phyloP scores from a whole-genome alignment of 2,329 filamentous ascomycete species.

The Epichloe bromicola region DNA sequence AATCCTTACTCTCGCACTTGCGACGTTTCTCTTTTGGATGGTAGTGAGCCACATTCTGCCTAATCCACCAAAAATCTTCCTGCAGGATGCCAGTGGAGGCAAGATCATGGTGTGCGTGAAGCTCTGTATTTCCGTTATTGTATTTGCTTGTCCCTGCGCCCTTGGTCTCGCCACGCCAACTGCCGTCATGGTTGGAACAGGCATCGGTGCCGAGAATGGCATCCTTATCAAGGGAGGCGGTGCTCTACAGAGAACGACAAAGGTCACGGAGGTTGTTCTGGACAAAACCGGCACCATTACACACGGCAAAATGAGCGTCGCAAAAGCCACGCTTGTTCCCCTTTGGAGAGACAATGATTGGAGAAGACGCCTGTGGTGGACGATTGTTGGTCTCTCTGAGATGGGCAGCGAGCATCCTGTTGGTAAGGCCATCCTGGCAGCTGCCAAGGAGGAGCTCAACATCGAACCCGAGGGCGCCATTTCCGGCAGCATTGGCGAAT shows the following conservation, averaged over 20 bases:
- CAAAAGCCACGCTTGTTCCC: constrained; percentile 51
- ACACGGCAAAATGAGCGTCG: constrained; percentile 88
- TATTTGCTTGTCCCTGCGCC: constrained; percentile 94
- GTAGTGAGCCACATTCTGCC: constrained; percentile 74
- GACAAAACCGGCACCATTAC: constrained; percentile 97
- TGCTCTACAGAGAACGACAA: constrained; percentile 79
- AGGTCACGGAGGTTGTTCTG: constrained; percentile 77
- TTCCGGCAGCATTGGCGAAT: constrained; percentile 75
- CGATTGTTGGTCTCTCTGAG: constrained; percentile 87
- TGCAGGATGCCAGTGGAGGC: constrained; percentile 67
- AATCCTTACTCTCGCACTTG: constrained; percentile 70
- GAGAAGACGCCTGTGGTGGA: constrained; percentile 78
- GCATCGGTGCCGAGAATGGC: constrained; percentile 85
- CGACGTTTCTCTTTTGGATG: constrained; percentile 91
- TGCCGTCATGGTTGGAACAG: constrained; percentile 98
- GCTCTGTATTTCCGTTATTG: constrained; percentile 95
- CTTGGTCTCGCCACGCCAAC: constrained; percentile 93
- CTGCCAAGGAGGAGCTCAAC: constrained; percentile 64
- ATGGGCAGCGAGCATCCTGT: constrained; percentile 94
- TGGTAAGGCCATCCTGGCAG: constrained; percentile 69
- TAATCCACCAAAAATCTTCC: constrained; percentile 80
- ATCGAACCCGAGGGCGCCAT: constrained; percentile 60
- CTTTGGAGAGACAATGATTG: constrained; percentile 58
- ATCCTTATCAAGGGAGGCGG: constrained; percentile 97
- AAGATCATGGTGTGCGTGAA: constrained; percentile 95